Base-by-base conservation (phyloP, 768 basidiomycete genomes). In the Sutorius australiensis region DNA sequence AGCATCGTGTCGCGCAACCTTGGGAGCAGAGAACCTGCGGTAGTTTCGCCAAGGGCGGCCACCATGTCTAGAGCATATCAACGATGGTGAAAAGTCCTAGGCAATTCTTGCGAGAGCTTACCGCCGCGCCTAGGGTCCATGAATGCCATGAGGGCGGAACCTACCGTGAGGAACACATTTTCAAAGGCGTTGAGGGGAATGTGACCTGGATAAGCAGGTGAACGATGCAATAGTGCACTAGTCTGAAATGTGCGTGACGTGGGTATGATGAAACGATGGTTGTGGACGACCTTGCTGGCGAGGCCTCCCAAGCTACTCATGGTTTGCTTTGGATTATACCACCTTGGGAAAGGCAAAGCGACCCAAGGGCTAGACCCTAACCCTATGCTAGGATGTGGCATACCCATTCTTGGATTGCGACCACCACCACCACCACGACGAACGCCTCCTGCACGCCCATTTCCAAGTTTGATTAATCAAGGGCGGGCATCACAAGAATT, bases 31-130 rank as follows among this genome's bases (percentile, higher is more conserved):
- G 82, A 77, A 3, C 89, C 87, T 6, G 93, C 89, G 1, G 95
- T 94, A 1, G 92, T 92, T 71, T 98, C 97, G 21, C 92, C 92
- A 9, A 98, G 79, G 5, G 92, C 89, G 11, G 97, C 95, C 38
- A 98, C 81, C 87, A 99, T 92, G 69, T 99, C 95, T 98, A 57
- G 11, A 13, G n/a, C 2, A 6, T 36, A 27, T 55, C 28, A 46
- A 47, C 28, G 36, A 13, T 21, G 17, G n/a, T 11, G 31, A 46
- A n/a, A 28, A 36, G 8, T 50, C 11, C 21, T 41, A 14, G 42
- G 17, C 1, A 3, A 42, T 48, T 19, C 28, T 37, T 4, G 28
- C 42, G 33, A 38, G 13, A 5, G 68, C 86, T 67, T 62, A 92
- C 95, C 95, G 57, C 85, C 92, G 66, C 95, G 77, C 30, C 82